phyloP scores from a whole-genome alignment of 2,329 filamentous ascomycete species.

The Colletotrichum tanaceti region DNA sequence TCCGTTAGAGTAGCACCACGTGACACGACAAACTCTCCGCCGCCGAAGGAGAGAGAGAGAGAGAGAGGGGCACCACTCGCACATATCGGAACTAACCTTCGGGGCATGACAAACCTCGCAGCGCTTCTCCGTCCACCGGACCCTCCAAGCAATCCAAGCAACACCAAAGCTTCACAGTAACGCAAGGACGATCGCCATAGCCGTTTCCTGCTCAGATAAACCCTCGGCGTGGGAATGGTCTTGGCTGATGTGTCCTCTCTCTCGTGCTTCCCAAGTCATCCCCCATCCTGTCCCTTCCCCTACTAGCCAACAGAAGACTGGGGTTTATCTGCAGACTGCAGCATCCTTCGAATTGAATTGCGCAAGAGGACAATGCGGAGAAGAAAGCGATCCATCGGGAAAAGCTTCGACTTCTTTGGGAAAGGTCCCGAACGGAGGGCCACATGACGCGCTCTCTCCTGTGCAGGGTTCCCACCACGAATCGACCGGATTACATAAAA shows the following conservation, averaged over 20 bases:
- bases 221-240: background rate
- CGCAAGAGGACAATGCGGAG: conserved; percentile 7
- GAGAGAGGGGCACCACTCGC: too few relatives aligned
- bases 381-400: background rate
- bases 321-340: background rate
- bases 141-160: background rate
- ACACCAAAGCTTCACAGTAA: background rate
- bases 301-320: background rate
- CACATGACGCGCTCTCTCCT: conserved; percentile 17
- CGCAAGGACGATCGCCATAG: background rate
- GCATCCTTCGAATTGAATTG: background rate
- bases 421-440: conserved; percentile 4
- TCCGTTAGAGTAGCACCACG: too few relatives aligned
- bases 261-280: background rate
- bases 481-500: background rate
- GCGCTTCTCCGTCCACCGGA: background rate
- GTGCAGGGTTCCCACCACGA: conserved; percentile 1
- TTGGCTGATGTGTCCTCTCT: conserved; percentile 5
- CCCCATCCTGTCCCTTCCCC: background rate
- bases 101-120: background rate
- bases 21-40: too few relatives aligned
- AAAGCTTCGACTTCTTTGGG: conserved; percentile 12
- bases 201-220: background rate
- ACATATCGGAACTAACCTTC: conserved; percentile 4
- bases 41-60: too few relatives aligned